Evolutionary conservation across 1,139 yeast species (phyloP).

Genomic region (Waltiozyma sp.): DNA sequence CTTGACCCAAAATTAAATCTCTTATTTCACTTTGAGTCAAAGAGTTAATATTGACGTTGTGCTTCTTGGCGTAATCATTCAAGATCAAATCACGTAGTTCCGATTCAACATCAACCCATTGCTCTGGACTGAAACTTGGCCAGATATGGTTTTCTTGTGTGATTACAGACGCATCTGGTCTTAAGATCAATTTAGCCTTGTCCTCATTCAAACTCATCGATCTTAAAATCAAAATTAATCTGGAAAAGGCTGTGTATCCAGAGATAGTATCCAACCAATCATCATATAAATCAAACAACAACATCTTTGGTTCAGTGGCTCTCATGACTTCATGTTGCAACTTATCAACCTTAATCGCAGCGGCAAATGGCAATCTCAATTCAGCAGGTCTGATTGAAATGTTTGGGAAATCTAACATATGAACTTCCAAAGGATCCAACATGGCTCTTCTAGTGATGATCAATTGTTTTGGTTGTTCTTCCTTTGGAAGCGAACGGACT

Average conservation of each 20-base stretch:
- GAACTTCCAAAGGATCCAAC: conserved; percentile 91
- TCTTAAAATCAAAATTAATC: conserved; percentile 69
- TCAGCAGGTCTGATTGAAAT: conserved; percentile 85
- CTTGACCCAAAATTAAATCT: conserved; percentile 91
- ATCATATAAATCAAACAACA: conserved; percentile 80
- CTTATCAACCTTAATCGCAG: conserved; percentile 76
- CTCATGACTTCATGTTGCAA: conserved; percentile 67
- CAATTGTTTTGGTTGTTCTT: conserved; percentile 90
- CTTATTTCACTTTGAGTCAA: conserved; percentile 89
- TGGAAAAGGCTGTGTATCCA: conserved; percentile 88
- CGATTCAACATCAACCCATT: conserved; percentile 86
- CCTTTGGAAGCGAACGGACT: conserved; percentile 77
- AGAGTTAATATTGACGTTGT: conserved; percentile 76
- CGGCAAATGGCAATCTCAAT: conserved; percentile 78
- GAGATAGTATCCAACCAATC: conserved; percentile 84
- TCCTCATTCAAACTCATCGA: conserved; percentile 74
- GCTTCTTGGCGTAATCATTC: conserved; percentile 74
- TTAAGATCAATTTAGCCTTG: conserved; percentile 59
- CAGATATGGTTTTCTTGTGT: conserved; percentile 80
- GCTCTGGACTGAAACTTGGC: conserved; percentile 84
- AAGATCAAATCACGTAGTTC: conserved; percentile 82
- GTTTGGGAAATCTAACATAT: conserved; percentile 93
- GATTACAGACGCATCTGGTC: conserved; percentile 61
- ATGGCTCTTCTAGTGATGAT: conserved; percentile 87
- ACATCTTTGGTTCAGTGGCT: conserved; percentile 92